Evolutionary conservation across 2,329 filamentous ascomycete genomes (phyloP).

Genomic region (Penicillium sp.): DNA sequence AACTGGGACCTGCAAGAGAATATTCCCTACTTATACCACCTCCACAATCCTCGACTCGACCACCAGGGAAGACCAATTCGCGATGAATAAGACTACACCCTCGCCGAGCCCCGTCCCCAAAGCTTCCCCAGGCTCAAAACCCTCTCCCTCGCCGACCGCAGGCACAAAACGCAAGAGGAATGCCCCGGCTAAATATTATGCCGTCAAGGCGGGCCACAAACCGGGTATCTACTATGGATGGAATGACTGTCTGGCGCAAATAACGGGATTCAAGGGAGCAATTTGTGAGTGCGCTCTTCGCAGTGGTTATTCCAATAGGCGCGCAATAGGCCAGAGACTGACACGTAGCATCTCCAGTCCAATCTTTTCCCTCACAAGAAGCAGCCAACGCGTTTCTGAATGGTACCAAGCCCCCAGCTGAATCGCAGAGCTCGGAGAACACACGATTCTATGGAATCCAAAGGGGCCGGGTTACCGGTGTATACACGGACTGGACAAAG

Average conservation of each 20-base stretch:
- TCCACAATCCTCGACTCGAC: background rate
- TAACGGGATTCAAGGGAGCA: constrained; percentile 63
- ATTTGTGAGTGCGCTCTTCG: constrained; percentile 56
- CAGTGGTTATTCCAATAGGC: background rate
- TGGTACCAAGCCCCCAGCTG: constrained; percentile 52
- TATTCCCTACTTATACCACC: background rate
- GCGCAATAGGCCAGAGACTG: background rate
- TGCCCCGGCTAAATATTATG: constrained; percentile 58
- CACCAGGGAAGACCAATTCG: background rate
- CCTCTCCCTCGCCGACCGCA: constrained; percentile 32
- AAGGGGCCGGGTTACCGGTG: constrained; percentile 56
- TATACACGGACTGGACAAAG: constrained; percentile 66
- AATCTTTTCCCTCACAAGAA: constrained; percentile 69
- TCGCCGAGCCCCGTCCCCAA: constrained; percentile 35
- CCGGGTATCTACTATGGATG: constrained; percentile 64
- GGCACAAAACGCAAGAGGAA: constrained; percentile 57
- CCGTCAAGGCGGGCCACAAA: constrained; percentile 57
- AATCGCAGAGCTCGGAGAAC: constrained; percentile 37
- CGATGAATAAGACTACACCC: constrained; percentile 34
- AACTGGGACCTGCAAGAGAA: background rate
- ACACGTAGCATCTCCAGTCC: constrained; percentile 55
- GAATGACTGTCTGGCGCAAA: constrained; percentile 60
- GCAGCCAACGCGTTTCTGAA: constrained; percentile 78
- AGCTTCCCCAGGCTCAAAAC: constrained; percentile 25
- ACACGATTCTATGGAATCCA: constrained; percentile 61